Percentiles rank a stretch among this genome's conserved stretches.
phyloP scores from a whole-genome alignment of 768 basidiomycete genomes.

The Tulasnella sp. region DNA sequence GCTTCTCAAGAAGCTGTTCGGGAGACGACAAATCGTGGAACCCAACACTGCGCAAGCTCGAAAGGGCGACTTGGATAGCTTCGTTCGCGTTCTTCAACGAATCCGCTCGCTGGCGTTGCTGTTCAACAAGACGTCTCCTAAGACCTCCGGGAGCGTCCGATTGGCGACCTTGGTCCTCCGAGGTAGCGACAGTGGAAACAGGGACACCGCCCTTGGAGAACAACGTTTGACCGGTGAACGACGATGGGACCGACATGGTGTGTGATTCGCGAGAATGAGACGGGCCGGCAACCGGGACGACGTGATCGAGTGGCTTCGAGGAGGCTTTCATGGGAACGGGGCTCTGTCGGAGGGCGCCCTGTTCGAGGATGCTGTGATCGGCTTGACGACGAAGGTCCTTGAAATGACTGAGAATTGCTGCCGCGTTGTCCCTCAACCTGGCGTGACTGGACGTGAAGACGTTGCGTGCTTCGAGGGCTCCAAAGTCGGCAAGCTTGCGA shows the following conservation, averaged over 20 bases:
- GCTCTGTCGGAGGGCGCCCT: background rate
- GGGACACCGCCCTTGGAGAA: constrained; percentile 1
- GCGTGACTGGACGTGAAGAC: constrained; percentile 11
- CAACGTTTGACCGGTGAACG: background rate
- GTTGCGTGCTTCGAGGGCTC: background rate
- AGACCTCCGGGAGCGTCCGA: background rate
- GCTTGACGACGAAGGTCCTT: constrained; percentile 5
- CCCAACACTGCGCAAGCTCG: constrained; percentile 11
- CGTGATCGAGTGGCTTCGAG: constrained; percentile 1
- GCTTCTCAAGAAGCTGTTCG: constrained; percentile 6
- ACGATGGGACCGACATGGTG: constrained; percentile 10
- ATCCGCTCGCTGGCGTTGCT: background rate
- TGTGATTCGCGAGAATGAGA: constrained; percentile 10
- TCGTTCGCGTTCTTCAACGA: background rate
- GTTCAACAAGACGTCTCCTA: background rate
- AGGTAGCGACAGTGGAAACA: background rate
- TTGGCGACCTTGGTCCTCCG: background rate
- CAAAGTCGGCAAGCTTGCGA: constrained; percentile 4
- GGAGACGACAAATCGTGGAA: constrained; percentile 13
- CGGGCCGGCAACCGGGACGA: background rate
- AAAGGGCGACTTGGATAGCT: background rate
- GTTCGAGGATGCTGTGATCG: background rate
- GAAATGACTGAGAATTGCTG: background rate
- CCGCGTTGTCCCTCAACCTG: background rate
- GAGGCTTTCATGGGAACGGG: background rate